These are phyloP conservation scores for Fraxinus americana DNA, from an alignment of 257 asterid genomes.

Conservation along the genomic window DNA sequence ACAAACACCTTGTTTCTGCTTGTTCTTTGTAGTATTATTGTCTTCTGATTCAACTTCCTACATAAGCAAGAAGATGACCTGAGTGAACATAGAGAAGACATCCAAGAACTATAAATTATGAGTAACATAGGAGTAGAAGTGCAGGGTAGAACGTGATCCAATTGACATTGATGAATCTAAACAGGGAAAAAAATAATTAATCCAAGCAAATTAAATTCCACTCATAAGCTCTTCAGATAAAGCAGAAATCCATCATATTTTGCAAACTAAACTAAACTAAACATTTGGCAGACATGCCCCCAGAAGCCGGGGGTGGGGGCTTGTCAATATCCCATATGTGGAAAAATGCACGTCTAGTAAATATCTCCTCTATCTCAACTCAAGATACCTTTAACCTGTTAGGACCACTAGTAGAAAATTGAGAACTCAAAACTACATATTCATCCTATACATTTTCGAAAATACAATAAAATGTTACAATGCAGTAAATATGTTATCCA, in stretches of 20 bases:
- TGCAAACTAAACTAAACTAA: background rate
- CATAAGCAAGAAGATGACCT: conserved; percentile 20
- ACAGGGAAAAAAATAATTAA: background rate
- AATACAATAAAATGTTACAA: too few relatives aligned
- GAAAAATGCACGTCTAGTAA: background rate
- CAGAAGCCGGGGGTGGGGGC: conserved; percentile 1
- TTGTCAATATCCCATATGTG: background rate
- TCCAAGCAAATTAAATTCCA: background rate
- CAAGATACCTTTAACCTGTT: background rate
- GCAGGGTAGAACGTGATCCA: background rate
- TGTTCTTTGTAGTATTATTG: conserved; percentile 37
- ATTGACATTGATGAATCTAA: background rate
- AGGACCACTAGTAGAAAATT: too few relatives aligned
- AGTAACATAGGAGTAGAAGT: background rate
- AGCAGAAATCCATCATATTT: background rate
- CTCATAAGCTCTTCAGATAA: background rate
- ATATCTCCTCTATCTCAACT: too few relatives aligned
- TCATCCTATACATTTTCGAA: too few relatives aligned
- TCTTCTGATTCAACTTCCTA: conserved; percentile 61
- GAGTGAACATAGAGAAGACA: conserved; percentile 21
- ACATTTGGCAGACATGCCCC: background rate
- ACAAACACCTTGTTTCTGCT: conserved; percentile 61
- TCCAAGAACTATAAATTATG: conserved; percentile 5
- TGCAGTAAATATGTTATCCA: too few relatives aligned
- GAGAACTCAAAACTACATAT: too few relatives aligned